Base-by-base conservation (phyloP, 2,329 filamentous ascomycete species). In the Colletotrichum sp. region DNA sequence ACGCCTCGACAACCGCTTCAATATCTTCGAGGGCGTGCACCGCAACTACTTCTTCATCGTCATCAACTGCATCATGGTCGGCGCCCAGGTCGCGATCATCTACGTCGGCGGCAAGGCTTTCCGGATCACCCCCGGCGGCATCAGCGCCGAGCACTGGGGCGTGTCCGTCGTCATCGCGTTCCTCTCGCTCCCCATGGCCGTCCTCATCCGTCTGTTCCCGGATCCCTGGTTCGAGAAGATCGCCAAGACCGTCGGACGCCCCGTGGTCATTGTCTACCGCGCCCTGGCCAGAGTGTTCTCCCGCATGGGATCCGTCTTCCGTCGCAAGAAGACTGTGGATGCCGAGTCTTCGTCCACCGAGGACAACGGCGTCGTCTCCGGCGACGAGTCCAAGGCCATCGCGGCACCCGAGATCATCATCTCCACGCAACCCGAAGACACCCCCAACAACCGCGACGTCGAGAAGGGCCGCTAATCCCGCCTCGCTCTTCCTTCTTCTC, bases 171-270 rank as follows among this genome's bases (percentile, higher is more conserved):
- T 89, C 22, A 78, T 88, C 4, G 89, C 87, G 1, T 83, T 86
- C 3, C 75, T 91, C 0, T 90, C 85, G 27, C 81, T 91, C 12
- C 89, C 89, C 1, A 87, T 88, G 83, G 90, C 87, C 32, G 80
- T 88, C 32, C 80, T 87, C 44, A 84, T 91, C 68, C 83, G 90
- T 11, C 81, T 88, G 2, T 87, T 91, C 72, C 90, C 90, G 2
- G 90, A 91, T 78, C 74, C 74, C 6, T 83, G 82, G 81, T 86
- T 86, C 60, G 96, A 98, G 90, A 99, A 99, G 82, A 99, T 99
- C 79, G 97, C 99, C 96, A 99, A 98, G 78, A 99, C 97, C 86
- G 96, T 98, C 22, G 97, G 97, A 88, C 98, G 99, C 3, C 97
- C 97, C 19, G 97, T 99, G 2, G 97, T 98, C 78, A 96, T 92